Base-by-base conservation (phyloP, 805 yeast genomes). In the Metschnikowia chrysomelidarum region DNA sequence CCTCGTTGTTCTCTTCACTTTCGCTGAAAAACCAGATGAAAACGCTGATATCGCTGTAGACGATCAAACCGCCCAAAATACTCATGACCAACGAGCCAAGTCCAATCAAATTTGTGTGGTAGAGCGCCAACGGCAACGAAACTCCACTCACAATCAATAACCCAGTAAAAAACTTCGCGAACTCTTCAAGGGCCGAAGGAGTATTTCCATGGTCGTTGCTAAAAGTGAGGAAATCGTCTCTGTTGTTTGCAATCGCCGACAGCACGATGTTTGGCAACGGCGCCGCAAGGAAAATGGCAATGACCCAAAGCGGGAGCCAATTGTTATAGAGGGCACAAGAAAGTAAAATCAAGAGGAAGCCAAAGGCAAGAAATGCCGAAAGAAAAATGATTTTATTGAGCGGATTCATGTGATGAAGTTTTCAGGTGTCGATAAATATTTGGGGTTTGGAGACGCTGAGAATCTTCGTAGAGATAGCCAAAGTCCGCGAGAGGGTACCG, bases 351-450 rank as follows among this genome's bases (percentile, higher is more conserved):
- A 68, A 51, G 19, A 68, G 53, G 46, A 68, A 68, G 20, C 74
- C 74, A 13, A 69, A 57, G 7, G 74, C 74, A 23, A 68, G 53
- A 34, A 68, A 62, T 27, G 72, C 73, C 35, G 70, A 64, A 33
- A 68, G 59, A 51, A 68, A 67, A 44, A 68, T 67, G 47, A 68
- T 68, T 42, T 68, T 67, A 48, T 68, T 68, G 47, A 68, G 60
- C 31, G 73, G 72, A 50, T 67, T 66, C 72, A 67, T 67, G 41
- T n/a, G n/a, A n/a, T n/a, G n/a, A n/a, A n/a, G n/a, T n/a, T n/a
- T n/a, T n/a, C n/a, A n/a, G n/a, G n/a, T n/a, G n/a, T n/a, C n/a
- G n/a, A n/a, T n/a, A n/a, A n/a, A n/a, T n/a, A n/a, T n/a, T n/a
- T n/a, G n/a, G n/a, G n/a, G n/a, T n/a, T n/a, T n/a, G n/a, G n/a